Evolutionary conservation across 1,284 basidiomycete species (phyloP), one percentile per base, ranked within the genome.

Genomic region (Marasmius fiardii): DNA sequence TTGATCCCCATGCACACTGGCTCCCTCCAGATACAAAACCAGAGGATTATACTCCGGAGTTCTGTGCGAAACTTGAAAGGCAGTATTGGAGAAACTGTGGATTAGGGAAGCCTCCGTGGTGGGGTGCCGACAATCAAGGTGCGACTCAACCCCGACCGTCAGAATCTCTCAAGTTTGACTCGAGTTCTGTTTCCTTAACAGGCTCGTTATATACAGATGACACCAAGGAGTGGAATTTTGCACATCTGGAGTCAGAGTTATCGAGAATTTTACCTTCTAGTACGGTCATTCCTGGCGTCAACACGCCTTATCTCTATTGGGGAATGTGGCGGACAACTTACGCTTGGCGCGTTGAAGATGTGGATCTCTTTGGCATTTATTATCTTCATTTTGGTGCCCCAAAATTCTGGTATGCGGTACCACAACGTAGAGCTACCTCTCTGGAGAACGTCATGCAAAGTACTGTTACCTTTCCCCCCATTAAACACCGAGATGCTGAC

Each of bases 261-360:
- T 88, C 88, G 14, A 86, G 94, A 16, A 77, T 97, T n/a, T 71
- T 92, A 1, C 88, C 87, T 1, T 79, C 81, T 12, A 77, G 92
- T 51, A 16, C 6, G 11, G 85, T 83, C 54, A 77, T 99, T 24
- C 95, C 95, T 0, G 96, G 96, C 26, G 96, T 99, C 52, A 99
- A 98, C 67, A 91, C 94, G 1, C 96, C 96, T 0, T 99, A 99
- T 69, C 82, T 99, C 3, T 99, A 99, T 72, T 98, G 97, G 71
- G 96, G 96, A 61, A 98, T 98, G 94, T 99, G 96, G 96, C 81
- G 94, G 52, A 96, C 97, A 14, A 95, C 94, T 0, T 97, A 99
- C 71, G 94, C 96, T 0, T 99, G 97, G 97, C 96, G 99, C 65
- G 96, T 99, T 48, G 96, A 99, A 67, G 88, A 94, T 69, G 94